phyloP scores from a whole-genome alignment of 2,329 filamentous ascomycete species.

The Microcyclosporella mali region DNA sequence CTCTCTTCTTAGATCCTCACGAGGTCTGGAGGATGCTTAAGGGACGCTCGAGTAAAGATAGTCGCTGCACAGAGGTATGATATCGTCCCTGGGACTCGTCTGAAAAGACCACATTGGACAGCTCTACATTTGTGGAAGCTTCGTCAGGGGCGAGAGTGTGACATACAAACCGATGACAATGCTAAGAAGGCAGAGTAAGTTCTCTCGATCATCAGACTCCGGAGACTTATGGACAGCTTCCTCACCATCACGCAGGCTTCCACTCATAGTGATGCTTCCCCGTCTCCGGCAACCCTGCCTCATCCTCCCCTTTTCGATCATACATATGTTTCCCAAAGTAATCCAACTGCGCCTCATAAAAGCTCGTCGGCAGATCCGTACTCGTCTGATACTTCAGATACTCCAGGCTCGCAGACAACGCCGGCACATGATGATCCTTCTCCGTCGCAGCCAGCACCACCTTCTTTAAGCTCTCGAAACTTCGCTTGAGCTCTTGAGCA shows the following conservation, averaged over 20 bases:
- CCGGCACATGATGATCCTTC: slow-evolving; percentile 55
- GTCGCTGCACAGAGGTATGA: too few relatives aligned
- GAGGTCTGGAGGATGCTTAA: too few relatives aligned
- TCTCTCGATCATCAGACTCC: too few relatives aligned
- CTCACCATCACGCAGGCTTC: slow-evolving; percentile 39
- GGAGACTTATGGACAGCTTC: too few relatives aligned
- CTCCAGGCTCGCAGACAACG: slow-evolving; percentile 57
- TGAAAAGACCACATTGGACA: too few relatives aligned
- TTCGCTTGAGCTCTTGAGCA: slow-evolving; percentile 48
- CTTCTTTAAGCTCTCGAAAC: slow-evolving; percentile 49
- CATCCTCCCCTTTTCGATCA: slow-evolving; percentile 51
- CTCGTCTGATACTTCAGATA: slow-evolving; percentile 60
- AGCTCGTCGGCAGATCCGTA: slow-evolving; percentile 57
- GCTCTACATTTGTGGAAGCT: too few relatives aligned
- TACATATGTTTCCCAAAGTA: slow-evolving; percentile 65
- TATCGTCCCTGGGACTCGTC: too few relatives aligned
- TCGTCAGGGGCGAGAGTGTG: too few relatives aligned
- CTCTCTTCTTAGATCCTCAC: too few relatives aligned
- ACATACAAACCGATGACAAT: too few relatives aligned
- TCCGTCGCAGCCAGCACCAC: slow-evolving; percentile 51
- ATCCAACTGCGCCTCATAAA: slow-evolving; percentile 66
- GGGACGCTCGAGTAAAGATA: too few relatives aligned
- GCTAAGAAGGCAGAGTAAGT: too few relatives aligned
- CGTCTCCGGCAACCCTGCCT: slow-evolving; percentile 46
- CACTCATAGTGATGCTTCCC: slow-evolving; percentile 61